Evolutionary conservation across 768 basidiomycete genomes (phyloP), one percentile per base, ranked within the genome.

Genomic region (Vararia minispora): DNA sequence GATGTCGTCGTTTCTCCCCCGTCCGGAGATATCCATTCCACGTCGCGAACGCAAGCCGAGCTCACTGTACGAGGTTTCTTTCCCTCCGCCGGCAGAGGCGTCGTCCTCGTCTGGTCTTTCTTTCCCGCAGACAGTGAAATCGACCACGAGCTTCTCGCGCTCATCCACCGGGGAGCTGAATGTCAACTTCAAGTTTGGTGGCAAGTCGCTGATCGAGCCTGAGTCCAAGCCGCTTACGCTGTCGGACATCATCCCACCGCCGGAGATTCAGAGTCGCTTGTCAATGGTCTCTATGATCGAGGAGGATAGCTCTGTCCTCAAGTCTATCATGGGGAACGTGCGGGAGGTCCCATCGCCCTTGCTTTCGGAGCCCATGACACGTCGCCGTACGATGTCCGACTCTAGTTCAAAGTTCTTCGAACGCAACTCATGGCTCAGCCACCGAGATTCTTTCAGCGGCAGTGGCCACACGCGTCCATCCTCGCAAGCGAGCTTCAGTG

Each of bases 241-340:
- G 17, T 75, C 81, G 0, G 80, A 86, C 44, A 83, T 87, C 53
- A 80, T 86, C 34, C 83, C 82, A 5, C 74, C 81, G 0, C 65
- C 68, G 0, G 61, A 69, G 9, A 66, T 75, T 47, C 65, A 62
- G 13, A 66, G 67, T 21, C 62, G 69, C 2, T 51, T 71, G 24
- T 75, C 76, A 0, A 58, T 60, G 32, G 58, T 58, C 3, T 72
- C 68, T 8, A 50, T 61, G 28, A 16, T 56, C 34, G 52, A 48
- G 28, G 58, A 57, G 10, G 55, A 58, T 38, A 53, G 45, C 40
- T 53, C 54, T 3, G 45, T 60, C 6, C 48, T 55, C 20, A 49
- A 53, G 44, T 53, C 52, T 3, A 55, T 55, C 35, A 23, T 50
- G 40, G 50, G 51, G 18, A 40, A 53, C 23, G 46, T 44, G 6